phyloP scores from a whole-genome alignment of 352 stramenopile species.

The Phytophthora syringae region DNA sequence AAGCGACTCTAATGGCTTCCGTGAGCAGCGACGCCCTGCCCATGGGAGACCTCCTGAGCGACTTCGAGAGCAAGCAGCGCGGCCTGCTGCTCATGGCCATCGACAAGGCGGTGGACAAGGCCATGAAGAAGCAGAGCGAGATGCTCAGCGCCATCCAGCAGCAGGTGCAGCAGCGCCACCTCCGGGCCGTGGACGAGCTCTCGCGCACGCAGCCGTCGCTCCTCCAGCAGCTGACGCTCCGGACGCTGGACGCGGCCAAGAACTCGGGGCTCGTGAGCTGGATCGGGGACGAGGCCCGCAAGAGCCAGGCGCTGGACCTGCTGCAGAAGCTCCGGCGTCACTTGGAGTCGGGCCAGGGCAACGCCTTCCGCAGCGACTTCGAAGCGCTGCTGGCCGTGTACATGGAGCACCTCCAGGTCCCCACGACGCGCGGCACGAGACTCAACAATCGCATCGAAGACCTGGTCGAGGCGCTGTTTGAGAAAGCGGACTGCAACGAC shows the following conservation, averaged over 20 bases:
- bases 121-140: slow-evolving; percentile 40
- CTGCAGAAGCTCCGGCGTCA: slow-evolving; percentile 24
- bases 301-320: slow-evolving; percentile 14
- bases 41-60: slow-evolving; percentile 24
- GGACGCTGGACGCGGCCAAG: slow-evolving; percentile 27
- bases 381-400: slow-evolving; percentile 34
- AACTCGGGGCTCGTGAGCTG: slow-evolving; percentile 31
- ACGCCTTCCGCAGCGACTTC: slow-evolving; percentile 41
- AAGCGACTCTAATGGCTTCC: slow-evolving; percentile 14
- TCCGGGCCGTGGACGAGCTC: slow-evolving; percentile 11
- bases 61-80: slow-evolving; percentile 38
- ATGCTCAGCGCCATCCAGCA: slow-evolving; percentile 30
- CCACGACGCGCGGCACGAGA: slow-evolving; percentile 21
- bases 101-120: slow-evolving; percentile 31
- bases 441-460: slow-evolving; percentile 45
- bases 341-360: slow-evolving; percentile 20
- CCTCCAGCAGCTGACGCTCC: not conserved
- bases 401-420: slow-evolving; percentile 35
- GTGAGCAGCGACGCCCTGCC: slow-evolving; percentile 17
- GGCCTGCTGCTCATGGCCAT: slow-evolving; percentile 35
- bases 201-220: slow-evolving; percentile 26
- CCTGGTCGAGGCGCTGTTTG: slow-evolving; percentile 30
- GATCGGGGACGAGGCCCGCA: slow-evolving; percentile 26
- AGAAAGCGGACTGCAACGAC: slow-evolving; percentile 26
- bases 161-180: slow-evolving; percentile 28